Conservation (phyloP, 169 alveolate genomes). For the Plasmodium vinckei region DNA sequence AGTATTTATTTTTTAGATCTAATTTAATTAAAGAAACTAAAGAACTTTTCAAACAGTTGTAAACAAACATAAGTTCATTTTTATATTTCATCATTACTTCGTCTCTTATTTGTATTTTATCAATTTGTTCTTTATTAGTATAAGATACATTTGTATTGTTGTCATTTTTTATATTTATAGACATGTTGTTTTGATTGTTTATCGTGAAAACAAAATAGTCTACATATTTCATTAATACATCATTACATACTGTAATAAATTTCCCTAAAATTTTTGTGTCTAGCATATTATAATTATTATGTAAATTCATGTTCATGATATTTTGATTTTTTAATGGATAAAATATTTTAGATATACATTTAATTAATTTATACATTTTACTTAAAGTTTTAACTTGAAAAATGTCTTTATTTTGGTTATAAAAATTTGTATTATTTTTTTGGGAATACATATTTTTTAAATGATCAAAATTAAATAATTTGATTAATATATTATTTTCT, state of each 20-base stretch:
- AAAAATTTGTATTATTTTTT: not conserved
- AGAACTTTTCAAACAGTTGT: constrained; percentile 54
- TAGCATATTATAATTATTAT: constrained; percentile 45
- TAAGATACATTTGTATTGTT: not conserved
- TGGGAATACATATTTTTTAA: not conserved
- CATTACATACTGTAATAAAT: constrained; percentile 35
- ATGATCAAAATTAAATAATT: constrained; percentile 26
- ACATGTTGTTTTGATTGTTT: not conserved
- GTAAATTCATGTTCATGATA: constrained; percentile 11
- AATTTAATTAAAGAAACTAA: constrained; percentile 60
- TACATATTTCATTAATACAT: constrained; percentile 29
- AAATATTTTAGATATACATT: constrained; percentile 58
- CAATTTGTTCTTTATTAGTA: not conserved
- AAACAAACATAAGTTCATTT: constrained; percentile 50
- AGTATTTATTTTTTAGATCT: constrained; percentile 51
- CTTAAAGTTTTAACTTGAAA: constrained; percentile 47
- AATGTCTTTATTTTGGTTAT: constrained; percentile 2
- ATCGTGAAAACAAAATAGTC: constrained; percentile 46
- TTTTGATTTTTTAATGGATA: constrained; percentile 59
- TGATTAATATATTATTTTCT: constrained; percentile 16
- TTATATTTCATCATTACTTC: constrained; percentile 3
- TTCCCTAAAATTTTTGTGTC: constrained; percentile 12
- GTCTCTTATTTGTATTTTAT: not conserved
- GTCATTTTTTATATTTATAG: not conserved
- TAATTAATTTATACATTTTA: constrained; percentile 56